Evolutionary conservation across 371 early-diverging fungal species (phyloP), one percentile per base, ranked within the genome.

Genomic region (Actinomucor elegans): DNA sequence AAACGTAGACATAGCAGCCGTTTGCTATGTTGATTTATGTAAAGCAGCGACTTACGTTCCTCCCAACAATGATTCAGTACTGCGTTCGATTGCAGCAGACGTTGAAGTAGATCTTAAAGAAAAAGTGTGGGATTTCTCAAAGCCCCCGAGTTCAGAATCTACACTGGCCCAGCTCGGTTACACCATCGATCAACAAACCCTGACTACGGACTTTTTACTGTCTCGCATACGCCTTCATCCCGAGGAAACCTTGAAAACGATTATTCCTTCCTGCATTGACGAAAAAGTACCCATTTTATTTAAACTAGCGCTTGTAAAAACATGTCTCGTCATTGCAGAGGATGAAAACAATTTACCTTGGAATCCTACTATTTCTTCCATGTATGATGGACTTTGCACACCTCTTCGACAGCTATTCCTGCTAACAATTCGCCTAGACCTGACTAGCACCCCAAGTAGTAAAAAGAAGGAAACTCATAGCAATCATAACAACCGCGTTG

Each of bases 11-110:
- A 83, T 89, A 36, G 83, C 89, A 4, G 81, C 82, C 15, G 75
- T 84, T 7, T 89, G 89, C 52, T 90, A 85, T 59, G 89, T 92
- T 1, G 94, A 94, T 53, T 53, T 94, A 0, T 89, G 86, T 61
- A 84, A 86, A 47, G 91, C 91, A 9, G 76, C 85, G 6, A 86
- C 89, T 0, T 89, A 81, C 55, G 80, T 90, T 3, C 74, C 81
- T 40, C 84, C 84, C 28, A 73, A 72, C 5, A 86, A 86, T 15
- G 81, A 83, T 10, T 79, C 82, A 2, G 81, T 87, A 2, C 59
- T 93, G 17, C 71, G 85, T 14, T 66, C 79, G 14, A 76, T 91
- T 44, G 87, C 87, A 1, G 81, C 87, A 1, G 86, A 87, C 50
- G 79, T 89, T 31, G 90, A 91, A 62, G 73, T 73, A 17, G 91